A percentile compares a stretch with the other conserved stretches of the same genome.
Conservation (phyloP, 306 rosid species). For the Malus sieversii region DNA sequence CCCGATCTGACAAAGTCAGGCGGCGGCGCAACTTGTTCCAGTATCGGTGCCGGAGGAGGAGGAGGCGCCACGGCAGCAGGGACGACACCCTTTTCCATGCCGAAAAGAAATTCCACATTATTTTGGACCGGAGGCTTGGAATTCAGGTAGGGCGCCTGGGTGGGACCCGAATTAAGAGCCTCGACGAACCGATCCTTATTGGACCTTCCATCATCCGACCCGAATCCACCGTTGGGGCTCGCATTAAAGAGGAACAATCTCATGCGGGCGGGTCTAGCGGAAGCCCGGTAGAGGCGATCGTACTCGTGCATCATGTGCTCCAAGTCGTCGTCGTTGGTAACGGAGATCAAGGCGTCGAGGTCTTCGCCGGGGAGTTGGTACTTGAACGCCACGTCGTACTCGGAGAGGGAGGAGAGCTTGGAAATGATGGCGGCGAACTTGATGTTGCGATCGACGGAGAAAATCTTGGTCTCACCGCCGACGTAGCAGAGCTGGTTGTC, state of each 20-base stretch:
- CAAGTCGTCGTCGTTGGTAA: slow-evolving; percentile 83
- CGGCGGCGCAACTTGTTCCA: slow-evolving; percentile 34
- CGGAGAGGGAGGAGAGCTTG: slow-evolving; percentile 56
- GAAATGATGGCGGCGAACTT: slow-evolving; percentile 50
- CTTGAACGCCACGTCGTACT: slow-evolving; percentile 58
- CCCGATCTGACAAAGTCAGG: slow-evolving; percentile 30
- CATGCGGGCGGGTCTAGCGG: slow-evolving; percentile 69
- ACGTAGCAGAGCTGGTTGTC: slow-evolving; percentile 82
- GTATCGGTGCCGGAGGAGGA: slow-evolving; percentile 26
- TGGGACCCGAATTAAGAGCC: slow-evolving; percentile 41
- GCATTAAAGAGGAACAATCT: slow-evolving; percentile 55
- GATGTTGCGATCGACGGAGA: slow-evolving; percentile 67
- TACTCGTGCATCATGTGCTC: slow-evolving; percentile 97
- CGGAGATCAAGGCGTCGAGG: slow-evolving; percentile 87
- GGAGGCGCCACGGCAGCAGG: slow-evolving; percentile 12
- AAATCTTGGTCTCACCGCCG: slow-evolving; percentile 92
- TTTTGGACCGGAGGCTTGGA: slow-evolving; percentile 28
- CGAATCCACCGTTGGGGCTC: slow-evolving; percentile 19
- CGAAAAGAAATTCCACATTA: slow-evolving; percentile 59
- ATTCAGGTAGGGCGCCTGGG: slow-evolving; percentile 19
- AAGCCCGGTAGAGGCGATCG: slow-evolving; percentile 73
- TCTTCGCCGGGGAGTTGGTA: slow-evolving; percentile 97
- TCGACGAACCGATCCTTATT: slow-evolving; percentile 56
- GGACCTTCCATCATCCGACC: slow-evolving; percentile 27
- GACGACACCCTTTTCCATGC: slow-evolving; percentile 47